Conservation (phyloP, 164 flowering plant genomes). For the Berberis thunbergii region DNA sequence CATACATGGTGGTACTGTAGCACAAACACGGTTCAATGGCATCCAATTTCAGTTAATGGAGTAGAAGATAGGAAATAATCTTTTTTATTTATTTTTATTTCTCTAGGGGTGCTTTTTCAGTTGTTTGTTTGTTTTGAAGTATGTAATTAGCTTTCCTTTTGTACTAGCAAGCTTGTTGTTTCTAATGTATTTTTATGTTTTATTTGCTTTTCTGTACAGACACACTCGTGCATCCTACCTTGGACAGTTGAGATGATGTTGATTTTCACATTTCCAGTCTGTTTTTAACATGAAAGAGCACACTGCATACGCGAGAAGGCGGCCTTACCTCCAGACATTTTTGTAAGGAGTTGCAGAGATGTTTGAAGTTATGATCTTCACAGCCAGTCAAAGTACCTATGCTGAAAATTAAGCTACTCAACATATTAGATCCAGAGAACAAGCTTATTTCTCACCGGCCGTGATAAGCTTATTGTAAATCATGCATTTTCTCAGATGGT, state of each 20-base stretch:
- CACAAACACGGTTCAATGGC: too few relatives aligned
- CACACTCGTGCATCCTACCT: slow-evolving; percentile 88
- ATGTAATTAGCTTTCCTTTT: neutral
- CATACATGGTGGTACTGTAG: too few relatives aligned
- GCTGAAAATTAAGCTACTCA: slow-evolving; percentile 65
- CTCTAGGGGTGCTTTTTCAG: neutral
- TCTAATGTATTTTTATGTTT: neutral
- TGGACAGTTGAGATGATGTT: slow-evolving; percentile 73
- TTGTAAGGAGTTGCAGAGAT: slow-evolving; percentile 80
- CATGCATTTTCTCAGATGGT: slow-evolving; percentile 84
- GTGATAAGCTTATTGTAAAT: slow-evolving; percentile 61
- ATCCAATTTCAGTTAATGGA: too few relatives aligned
- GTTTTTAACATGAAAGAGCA: slow-evolving; percentile 84
- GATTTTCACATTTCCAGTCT: slow-evolving; percentile 77
- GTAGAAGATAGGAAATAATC: too few relatives aligned
- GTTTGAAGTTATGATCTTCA: slow-evolving; percentile 86
- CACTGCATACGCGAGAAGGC: slow-evolving; percentile 68
- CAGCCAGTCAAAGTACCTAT: slow-evolving; percentile 95
- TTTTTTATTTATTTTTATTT: too few relatives aligned
- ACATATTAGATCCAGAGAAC: slow-evolving; percentile 72
- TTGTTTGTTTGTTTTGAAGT: neutral
- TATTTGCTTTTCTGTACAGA: slow-evolving; percentile 36
- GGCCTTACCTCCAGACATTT: slow-evolving; percentile 73
- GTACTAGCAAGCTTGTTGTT: neutral
- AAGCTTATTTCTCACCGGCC: slow-evolving; percentile 60